Conservation (phyloP, 305 asterid genomes). For the Petunia hybrid region DNA sequence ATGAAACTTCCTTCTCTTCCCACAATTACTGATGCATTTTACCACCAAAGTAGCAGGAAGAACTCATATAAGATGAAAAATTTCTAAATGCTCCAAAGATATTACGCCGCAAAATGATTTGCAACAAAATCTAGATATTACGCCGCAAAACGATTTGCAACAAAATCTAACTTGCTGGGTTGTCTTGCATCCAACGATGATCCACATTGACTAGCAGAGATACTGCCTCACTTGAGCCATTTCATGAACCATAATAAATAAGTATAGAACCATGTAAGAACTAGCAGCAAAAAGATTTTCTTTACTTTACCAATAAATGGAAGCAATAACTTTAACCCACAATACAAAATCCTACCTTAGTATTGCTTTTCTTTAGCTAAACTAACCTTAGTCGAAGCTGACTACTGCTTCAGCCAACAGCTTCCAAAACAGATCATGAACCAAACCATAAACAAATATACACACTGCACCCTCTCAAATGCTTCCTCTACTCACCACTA, state of each 20-base stretch:
- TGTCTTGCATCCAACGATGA: constrained; percentile 4
- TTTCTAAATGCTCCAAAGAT: not conserved
- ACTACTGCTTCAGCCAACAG: not conserved
- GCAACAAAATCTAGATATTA: not conserved
- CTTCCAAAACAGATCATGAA: not conserved
- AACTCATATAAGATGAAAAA: not conserved
- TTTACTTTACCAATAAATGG: not conserved
- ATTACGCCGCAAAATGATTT: not conserved
- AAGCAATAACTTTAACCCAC: not conserved
- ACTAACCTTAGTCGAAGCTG: constrained; percentile 3
- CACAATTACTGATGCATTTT: not conserved
- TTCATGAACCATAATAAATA: constrained; percentile 12
- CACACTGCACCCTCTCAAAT: too few relatives aligned
- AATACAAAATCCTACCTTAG: not conserved
- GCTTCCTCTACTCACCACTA: too few relatives aligned
- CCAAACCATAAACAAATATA: too few relatives aligned
- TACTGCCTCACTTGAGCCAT: constrained; percentile 1
- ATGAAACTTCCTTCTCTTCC: not conserved
- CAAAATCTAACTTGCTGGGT: constrained; percentile 13
- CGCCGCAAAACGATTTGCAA: too few relatives aligned
- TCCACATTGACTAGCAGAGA: not conserved
- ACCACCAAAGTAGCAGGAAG: constrained; percentile 12
- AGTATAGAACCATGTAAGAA: not conserved
- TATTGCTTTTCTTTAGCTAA: not conserved
- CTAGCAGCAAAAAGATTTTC: not conserved